Evolutionary conservation across 2,329 filamentous ascomycete species (phyloP).

Genomic region (Gaeumannomyces sp.): DNA sequence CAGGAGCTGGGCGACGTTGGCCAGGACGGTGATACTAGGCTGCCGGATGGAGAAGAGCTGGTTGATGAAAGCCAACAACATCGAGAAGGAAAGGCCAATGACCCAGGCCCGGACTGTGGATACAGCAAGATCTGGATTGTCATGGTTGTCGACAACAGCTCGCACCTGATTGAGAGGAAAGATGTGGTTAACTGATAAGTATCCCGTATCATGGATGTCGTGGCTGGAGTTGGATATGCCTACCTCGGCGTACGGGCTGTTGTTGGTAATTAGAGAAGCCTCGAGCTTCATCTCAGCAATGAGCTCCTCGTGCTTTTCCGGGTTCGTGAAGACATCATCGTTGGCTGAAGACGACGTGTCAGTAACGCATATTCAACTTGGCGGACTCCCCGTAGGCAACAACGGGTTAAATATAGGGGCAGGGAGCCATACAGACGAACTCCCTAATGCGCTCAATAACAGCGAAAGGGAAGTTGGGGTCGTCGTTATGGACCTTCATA

Average conservation of each 20-base stretch:
- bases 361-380: background rate
- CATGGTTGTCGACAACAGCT: constrained; percentile 50
- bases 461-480: constrained; percentile 40
- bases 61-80: constrained; percentile 45
- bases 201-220: no score
- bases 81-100: constrained; percentile 45
- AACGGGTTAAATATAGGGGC: no score
- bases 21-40: constrained; percentile 46
- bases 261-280: constrained; percentile 46
- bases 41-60: constrained; percentile 53
- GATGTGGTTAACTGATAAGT: background rate
- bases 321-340: constrained; percentile 35
- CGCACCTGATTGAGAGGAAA: constrained; percentile 30
- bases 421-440: constrained; percentile 29
- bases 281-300: constrained; percentile 63
- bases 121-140: constrained; percentile 41
- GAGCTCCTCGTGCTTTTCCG: constrained; percentile 40
- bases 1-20: constrained; percentile 51
- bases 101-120: constrained; percentile 50
- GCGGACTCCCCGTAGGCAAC: no score
- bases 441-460: constrained; percentile 33
- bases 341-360: constrained; percentile 25
- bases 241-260: constrained; percentile 49
- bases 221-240: background rate
- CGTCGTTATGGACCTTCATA: constrained; percentile 34